Base-by-base conservation (phyloP, 2,329 filamentous ascomycete species). In the Cladosporium oxysporum region DNA sequence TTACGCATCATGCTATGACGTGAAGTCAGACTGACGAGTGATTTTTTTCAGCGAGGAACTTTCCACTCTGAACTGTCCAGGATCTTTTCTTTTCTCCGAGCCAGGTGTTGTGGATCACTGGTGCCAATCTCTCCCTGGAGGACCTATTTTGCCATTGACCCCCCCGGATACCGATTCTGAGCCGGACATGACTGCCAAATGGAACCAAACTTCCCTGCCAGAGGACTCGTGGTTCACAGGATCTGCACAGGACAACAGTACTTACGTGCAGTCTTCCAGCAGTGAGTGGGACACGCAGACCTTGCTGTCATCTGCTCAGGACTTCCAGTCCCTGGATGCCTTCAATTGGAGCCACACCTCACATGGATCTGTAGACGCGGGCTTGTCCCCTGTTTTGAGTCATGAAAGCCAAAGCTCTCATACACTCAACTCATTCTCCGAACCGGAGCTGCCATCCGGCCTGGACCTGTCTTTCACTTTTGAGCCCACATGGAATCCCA, bases 301-400 rank as follows among this genome's bases (percentile, higher is more conserved):
- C 41, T 35, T 63, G 61, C 52, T 63, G 49, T 63, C 61, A 11
- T 63, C 61, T 10, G 50, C 50, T 26, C 61, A 63, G 61, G 61
- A 63, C 35, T 63, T 63, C 35, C 50, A 55, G 50, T 44, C 53
- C n/a, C 33, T 59, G 62, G 62, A 65, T 59, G 55, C 62, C 29
- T 58, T 65, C 53, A 47, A 52, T 16, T 65, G 62, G 62, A 65
- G 29, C 55, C 58, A 49, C 59, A 62, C 49, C 55, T 66, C 70
- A 64, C 69, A 70, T 35, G 72, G 70, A 69, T 64, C 73, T 73
- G 74, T 76, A 76, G 74, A 73, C 55, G 62, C 67, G 68, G 74
- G 72, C 63, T 69, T 75, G 73, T 76, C 74, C 70, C 74, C 74
- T 66, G 74, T 71, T 68, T 71, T 75, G 72, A 76, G 75, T 71